Conservation (phyloP, 805 yeast species). For the Ogataea ganodermae region DNA sequence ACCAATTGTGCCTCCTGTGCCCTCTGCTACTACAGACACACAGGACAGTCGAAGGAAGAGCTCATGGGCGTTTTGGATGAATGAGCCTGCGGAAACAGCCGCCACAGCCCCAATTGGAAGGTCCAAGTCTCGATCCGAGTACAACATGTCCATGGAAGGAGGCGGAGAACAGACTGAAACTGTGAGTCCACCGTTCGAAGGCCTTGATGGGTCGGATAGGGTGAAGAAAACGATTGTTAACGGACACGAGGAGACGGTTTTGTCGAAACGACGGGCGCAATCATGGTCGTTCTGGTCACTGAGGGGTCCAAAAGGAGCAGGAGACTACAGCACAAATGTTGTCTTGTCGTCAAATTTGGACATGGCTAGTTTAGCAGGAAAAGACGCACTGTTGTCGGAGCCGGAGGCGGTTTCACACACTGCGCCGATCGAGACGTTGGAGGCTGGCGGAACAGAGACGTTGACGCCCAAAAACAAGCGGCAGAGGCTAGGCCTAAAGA, state of each 20-base stretch:
- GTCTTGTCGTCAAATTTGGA: not conserved
- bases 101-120: not conserved
- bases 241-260: slow-evolving; percentile 6
- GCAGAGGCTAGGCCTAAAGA: slow-evolving; percentile 12
- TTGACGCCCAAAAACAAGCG: slow-evolving; percentile 13
- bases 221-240: slow-evolving; percentile 17
- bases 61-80: slow-evolving; percentile 33
- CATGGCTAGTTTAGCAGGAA: slow-evolving; percentile 4
- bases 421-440: slow-evolving; percentile 2
- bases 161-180: not conserved
- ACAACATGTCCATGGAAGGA: not conserved
- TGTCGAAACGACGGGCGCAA: slow-evolving; percentile 17
- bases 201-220: slow-evolving; percentile 5
- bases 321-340: not conserved
- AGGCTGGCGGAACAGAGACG: not conserved
- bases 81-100: not conserved
- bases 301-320: not conserved
- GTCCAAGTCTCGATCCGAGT: slow-evolving; percentile 3
- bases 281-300: slow-evolving; percentile 36
- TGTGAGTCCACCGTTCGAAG: not conserved
- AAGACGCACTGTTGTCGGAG: slow-evolving; percentile 30
- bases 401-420: slow-evolving; percentile 16
- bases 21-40: not conserved
- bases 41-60: slow-evolving; percentile 15
- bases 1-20: not conserved